A percentile compares a stretch with the other conserved stretches of the same genome.
phyloP scores from a whole-genome alignment of 1,284 basidiomycete genomes.

The Cutaneotrichosporon sp. region DNA sequence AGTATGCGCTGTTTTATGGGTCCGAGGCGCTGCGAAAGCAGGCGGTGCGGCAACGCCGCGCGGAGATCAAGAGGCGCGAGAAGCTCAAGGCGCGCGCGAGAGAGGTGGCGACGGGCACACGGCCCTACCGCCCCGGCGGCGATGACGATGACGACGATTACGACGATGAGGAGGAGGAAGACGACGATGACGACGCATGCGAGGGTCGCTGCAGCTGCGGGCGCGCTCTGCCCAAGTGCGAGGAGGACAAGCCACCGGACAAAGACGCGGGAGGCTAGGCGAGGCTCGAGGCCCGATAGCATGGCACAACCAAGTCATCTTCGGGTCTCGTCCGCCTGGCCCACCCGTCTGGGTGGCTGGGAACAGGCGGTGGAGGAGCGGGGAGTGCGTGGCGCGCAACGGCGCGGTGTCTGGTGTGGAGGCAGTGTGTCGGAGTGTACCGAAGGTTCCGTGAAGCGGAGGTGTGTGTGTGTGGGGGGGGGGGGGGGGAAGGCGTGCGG shows the following conservation, averaged over 20 bases:
- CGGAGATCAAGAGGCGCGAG: conserved; percentile 70
- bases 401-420: background rate
- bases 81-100: conserved; percentile 73
- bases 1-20: conserved; percentile 81
- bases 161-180: conserved; percentile 20
- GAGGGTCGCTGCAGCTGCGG: conserved; percentile 19
- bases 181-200: conserved; percentile 15
- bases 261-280: background rate
- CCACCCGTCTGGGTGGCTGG: background rate
- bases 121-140: conserved; percentile 16
- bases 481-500: too few relatives aligned
- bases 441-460: background rate
- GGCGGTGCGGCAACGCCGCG: conserved; percentile 72
- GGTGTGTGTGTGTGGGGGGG: background rate
- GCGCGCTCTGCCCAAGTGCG: conserved; percentile 13
- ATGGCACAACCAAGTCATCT: background rate
- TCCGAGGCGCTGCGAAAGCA: conserved; percentile 63
- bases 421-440: background rate
- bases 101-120: conserved; percentile 52
- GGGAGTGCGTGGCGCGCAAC: conserved; percentile 9
- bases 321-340: background rate
- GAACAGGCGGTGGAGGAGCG: conserved; percentile 8
- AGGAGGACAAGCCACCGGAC: conserved; percentile 7
- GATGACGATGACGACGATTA: conserved; percentile 14
- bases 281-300: background rate